Conservation (phyloP, 192 early-diverging fungal genomes). For the Blastocladiella britannica region DNA sequence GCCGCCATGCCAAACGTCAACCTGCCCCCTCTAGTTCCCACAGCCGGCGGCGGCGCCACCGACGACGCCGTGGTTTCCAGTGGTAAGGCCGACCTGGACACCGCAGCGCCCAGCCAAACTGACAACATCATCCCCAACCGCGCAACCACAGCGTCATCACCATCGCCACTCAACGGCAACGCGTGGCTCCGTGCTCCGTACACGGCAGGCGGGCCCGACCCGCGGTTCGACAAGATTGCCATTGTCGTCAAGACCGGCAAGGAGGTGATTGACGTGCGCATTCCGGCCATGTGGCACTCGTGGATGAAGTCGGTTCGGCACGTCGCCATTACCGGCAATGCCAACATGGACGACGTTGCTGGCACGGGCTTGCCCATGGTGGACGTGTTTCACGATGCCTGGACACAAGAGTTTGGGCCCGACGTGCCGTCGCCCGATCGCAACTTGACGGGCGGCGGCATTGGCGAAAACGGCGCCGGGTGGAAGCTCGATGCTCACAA, state of each 20-base stretch:
- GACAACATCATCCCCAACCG: no score
- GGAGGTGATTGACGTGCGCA: background rate
- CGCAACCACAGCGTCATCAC: no score
- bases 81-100: no score
- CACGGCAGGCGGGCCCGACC: no score
- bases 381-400: background rate
- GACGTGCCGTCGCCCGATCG: background rate
- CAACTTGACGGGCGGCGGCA: background rate
- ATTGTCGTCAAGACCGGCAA: background rate
- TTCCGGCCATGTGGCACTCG: background rate
- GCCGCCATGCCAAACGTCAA: no score
- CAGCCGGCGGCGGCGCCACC: no score
- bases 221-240: background rate
- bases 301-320: background rate
- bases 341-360: background rate
- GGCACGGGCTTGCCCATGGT: background rate
- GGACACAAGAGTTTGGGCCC: background rate
- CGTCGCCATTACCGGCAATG: background rate
- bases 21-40: no score
- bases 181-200: no score
- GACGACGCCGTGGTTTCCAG: no score
- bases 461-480: background rate
- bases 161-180: no score
- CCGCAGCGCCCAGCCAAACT: no score
- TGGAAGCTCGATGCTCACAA: constrained; percentile 23